These are phyloP conservation scores for Microsporum ferrugineum DNA, from an alignment of 2,329 filamentous ascomycete genomes.

Conservation along the genomic window DNA sequence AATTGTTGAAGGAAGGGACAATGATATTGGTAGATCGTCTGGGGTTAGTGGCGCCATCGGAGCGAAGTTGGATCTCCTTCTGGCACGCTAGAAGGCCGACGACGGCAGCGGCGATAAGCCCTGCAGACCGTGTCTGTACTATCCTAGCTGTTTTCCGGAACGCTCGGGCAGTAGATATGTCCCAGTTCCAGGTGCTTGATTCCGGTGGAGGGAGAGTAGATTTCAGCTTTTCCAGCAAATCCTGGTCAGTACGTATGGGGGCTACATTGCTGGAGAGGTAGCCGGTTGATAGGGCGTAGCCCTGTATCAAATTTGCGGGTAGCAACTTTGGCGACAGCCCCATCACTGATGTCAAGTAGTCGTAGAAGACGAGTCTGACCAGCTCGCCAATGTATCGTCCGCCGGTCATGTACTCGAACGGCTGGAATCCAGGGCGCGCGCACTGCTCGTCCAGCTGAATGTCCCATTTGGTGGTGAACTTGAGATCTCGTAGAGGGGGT, in stretches of 20 bases:
- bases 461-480: constrained; percentile 62
- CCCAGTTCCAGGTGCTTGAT: constrained; percentile 49
- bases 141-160: constrained; percentile 57
- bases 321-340: constrained; percentile 33
- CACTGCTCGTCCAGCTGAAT: constrained; percentile 52
- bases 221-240: constrained; percentile 36
- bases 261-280: constrained; percentile 62
- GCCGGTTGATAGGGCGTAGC: constrained; percentile 57
- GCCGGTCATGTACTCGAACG: constrained; percentile 74
- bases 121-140: constrained; percentile 61
- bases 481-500: constrained; percentile 48
- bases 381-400: constrained; percentile 69
- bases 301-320: constrained; percentile 44
- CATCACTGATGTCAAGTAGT: constrained; percentile 46
- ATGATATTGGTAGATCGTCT: constrained; percentile 15
- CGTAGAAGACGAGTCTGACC: constrained; percentile 56
- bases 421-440: constrained; percentile 64
- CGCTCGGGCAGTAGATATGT: constrained; percentile 44
- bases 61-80: constrained; percentile 47
- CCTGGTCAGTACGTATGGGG: constrained; percentile 36
- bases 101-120: constrained; percentile 60
- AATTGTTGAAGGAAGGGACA: constrained; percentile 13
- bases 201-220: constrained; percentile 45
- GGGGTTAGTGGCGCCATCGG: constrained; percentile 30
- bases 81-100: constrained; percentile 58